Conservation (phyloP, 805 yeast species). For the Schwanniomyces vanrijiae region DNA sequence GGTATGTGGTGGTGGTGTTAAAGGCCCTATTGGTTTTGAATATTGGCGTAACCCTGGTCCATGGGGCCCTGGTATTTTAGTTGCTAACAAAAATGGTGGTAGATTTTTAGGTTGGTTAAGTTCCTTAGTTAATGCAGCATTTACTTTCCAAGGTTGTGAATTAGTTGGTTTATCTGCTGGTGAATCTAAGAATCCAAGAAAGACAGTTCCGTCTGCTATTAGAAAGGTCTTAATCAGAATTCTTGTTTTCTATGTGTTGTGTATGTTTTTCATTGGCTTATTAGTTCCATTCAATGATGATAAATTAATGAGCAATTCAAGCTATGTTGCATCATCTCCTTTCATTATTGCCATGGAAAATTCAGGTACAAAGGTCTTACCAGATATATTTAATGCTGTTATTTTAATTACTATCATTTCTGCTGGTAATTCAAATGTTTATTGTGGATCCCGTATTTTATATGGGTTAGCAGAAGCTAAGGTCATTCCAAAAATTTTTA, state of each 20-base stretch:
- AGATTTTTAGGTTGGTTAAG: slow-evolving; percentile 70
- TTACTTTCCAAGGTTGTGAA: slow-evolving; percentile 80
- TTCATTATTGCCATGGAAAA: slow-evolving; percentile 70
- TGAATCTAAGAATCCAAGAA: slow-evolving; percentile 69
- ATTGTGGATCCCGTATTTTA: slow-evolving; percentile 55
- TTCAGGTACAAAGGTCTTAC: slow-evolving; percentile 65
- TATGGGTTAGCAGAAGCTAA: slow-evolving; percentile 63
- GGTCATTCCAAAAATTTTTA: slow-evolving; percentile 56
- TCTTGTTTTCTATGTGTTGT: slow-evolving; percentile 60
- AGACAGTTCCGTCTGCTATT: slow-evolving; percentile 70
- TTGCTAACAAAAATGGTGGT: slow-evolving; percentile 48
- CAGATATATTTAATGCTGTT: slow-evolving; percentile 72
- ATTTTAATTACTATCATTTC: slow-evolving; percentile 65
- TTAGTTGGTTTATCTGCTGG: slow-evolving; percentile 75
- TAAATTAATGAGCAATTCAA: slow-evolving; percentile 42
- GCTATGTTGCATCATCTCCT: slow-evolving; percentile 59
- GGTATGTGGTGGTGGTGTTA: slow-evolving; percentile 72
- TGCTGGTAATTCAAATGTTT: slow-evolving; percentile 66
- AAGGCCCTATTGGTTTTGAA: slow-evolving; percentile 75
- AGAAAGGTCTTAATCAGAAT: slow-evolving; percentile 69
- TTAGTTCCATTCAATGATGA: slow-evolving; percentile 70
- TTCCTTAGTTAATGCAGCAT: slow-evolving; percentile 71
- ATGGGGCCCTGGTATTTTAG: slow-evolving; percentile 65
- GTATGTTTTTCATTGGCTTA: slow-evolving; percentile 68
- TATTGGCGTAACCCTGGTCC: slow-evolving; percentile 82